Conservation (phyloP, 2,329 filamentous ascomycete genomes). For the Cytospora paraplurivora region DNA sequence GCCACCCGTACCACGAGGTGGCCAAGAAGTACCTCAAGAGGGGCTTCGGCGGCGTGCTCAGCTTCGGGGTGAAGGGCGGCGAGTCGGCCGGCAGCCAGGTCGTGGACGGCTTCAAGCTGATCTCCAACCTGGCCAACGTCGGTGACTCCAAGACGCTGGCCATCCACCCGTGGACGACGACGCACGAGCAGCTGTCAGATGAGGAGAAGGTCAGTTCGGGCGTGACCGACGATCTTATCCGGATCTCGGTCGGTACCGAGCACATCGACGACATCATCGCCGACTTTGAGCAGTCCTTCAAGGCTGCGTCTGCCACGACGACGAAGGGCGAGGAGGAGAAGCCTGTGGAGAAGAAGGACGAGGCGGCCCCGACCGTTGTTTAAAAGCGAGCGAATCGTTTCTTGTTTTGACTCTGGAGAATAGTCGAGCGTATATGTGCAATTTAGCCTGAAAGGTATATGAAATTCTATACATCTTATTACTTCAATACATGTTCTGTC, state of each 20-base stretch:
- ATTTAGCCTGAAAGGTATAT: background rate
- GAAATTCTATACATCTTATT: background rate
- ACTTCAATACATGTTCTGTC: background rate
- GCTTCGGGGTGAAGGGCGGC: slow-evolving; percentile 90
- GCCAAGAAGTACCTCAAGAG: slow-evolving; percentile 86
- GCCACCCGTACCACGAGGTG: slow-evolving; percentile 74
- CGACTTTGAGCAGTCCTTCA: slow-evolving; percentile 91
- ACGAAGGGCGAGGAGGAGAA: slow-evolving; percentile 37
- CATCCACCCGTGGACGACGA: slow-evolving; percentile 94
- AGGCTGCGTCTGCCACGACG: slow-evolving; percentile 55
- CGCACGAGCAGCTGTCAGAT: slow-evolving; percentile 86
- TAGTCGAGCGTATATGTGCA: background rate
- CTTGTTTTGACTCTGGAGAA: background rate
- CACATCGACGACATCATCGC: slow-evolving; percentile 97
- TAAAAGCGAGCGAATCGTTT: slow-evolving; percentile 30
- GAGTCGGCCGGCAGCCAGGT: slow-evolving; percentile 81
- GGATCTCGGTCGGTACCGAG: slow-evolving; percentile 93
- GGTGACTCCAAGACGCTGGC: slow-evolving; percentile 94
- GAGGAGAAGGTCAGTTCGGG: slow-evolving; percentile 80
- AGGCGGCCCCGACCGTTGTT: slow-evolving; percentile 43
- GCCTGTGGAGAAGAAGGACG: slow-evolving; percentile 41
- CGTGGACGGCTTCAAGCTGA: slow-evolving; percentile 91
- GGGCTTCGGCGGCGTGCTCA: slow-evolving; percentile 88
- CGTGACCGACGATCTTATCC: slow-evolving; percentile 87
- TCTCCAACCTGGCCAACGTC: slow-evolving; percentile 95